phyloP scores from a whole-genome alignment of 2,329 filamentous ascomycete species.

The Xylaria multiplex region DNA sequence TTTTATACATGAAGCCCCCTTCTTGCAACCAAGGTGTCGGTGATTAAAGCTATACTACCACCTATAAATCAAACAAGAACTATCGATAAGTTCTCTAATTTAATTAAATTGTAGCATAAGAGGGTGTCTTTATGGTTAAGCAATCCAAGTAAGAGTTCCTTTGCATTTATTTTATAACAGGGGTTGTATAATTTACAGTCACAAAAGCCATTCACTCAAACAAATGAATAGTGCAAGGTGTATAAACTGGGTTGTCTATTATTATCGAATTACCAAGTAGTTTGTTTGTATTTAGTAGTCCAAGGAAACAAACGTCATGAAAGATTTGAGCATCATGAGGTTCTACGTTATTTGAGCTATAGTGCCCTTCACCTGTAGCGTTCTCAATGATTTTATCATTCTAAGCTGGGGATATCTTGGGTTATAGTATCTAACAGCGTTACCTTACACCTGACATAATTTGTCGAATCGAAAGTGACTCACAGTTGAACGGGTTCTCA shows the following conservation, averaged over 20 bases:
- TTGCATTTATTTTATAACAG: neutral
- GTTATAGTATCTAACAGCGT: too few species aligned
- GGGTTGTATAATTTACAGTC: too few species aligned
- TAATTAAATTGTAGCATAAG: neutral
- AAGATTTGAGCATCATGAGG: neutral
- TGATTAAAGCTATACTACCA: conserved; percentile 1
- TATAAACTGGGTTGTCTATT: neutral
- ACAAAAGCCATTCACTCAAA: too few species aligned
- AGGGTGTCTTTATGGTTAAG: neutral
- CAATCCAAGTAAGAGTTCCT: neutral
- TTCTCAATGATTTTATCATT: too few species aligned
- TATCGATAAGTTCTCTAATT: too few species aligned
- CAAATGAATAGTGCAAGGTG: neutral
- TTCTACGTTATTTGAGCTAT: too few species aligned
- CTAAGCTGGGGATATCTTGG: too few species aligned
- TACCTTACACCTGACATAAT: too few species aligned
- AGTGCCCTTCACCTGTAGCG: too few species aligned
- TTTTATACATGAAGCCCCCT: neutral
- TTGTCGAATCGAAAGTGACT: too few species aligned
- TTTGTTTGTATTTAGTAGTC: neutral
- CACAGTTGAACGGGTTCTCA: too few species aligned
- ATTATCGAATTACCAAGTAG: neutral
- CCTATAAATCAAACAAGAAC: neutral
- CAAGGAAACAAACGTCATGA: neutral
- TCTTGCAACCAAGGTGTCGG: neutral